Base-by-base conservation (phyloP, 176 grass and related monocot genomes). In the Tillandsia leiboldiana region DNA sequence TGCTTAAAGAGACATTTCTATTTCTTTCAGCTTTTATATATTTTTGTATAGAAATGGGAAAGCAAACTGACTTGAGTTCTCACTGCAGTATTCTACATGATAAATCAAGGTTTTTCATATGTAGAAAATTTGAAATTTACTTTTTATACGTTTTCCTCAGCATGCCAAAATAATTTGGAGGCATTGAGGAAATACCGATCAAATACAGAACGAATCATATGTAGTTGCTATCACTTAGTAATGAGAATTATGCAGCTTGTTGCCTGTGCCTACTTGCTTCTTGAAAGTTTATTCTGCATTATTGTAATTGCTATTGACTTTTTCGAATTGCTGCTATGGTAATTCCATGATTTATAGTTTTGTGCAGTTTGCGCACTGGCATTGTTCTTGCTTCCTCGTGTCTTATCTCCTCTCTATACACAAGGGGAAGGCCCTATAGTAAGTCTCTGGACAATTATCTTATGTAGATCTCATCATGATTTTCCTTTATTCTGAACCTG, bases 371-470 rank as follows among this genome's bases (percentile, higher is more conserved):
- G 94, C 80, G 9, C 64, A 33, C 68, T 97, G 48, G 70, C 77
- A 68, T 51, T 75, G 70, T 53, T 87, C 57, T 85, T 75, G 66
- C 89, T 97, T 81, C 89, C 94, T 56, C 42, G 85, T 65, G 57
- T 82, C 33, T 73, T 97, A 67, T 80, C 47, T 83, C 94, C 94
- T 79, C 70, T 90, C 52, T 92, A 86, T 72, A 8, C 65, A 51
- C 86, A 67, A 68, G 77, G 79, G 67, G 83, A 97, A 85, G 84
- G 89, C 50, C 86, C 90, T 79, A 77, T 87, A 65, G 94, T 91
- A 86, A 82, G 85, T 86, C 63, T 76, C 63, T 73, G 54, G 4
- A 42, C 77, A 52, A 69, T 70, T 70, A 48, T 53, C 29, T 79
- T 11, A 70, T 84, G 51, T 66, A 64, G 49, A 74, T 65, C 64